Base-by-base conservation (phyloP, 495 filamentous ascomycete genomes). In the Chaetomium fimeti region DNA sequence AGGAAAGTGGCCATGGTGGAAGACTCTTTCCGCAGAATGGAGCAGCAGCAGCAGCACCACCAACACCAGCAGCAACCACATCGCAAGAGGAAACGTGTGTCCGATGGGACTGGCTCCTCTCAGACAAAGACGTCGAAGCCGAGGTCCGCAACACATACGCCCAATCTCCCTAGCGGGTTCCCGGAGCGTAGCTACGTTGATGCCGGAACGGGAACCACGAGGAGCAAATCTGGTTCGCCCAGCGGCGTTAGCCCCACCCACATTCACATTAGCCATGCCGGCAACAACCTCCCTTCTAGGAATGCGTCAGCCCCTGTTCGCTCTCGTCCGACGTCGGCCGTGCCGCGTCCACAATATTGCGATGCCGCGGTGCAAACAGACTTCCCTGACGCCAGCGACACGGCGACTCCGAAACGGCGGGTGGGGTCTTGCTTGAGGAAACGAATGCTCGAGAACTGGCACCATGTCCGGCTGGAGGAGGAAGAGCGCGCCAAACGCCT, bases 1-100 rank as follows among this genome's bases (percentile, higher is more conserved):
- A 85, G 91, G 47, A 97, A 97, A 72, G 85, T 96, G 28, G 88
- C 89, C 22, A 89, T 89, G 74, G 82, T 91, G 18, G 92, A 97
- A 72, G 89, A 91, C 71, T 85, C 84, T 0, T 89, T 90, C 65
- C 79, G 84, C 62, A 81, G 85, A 60, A 81, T 88, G 76, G 87
- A 89, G 57, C 82, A 86, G 66, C 81, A 88, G 66, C 81, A 88
- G 18, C 67, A 70, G 29, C 69, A 36, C 6, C 32, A 36, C 6
- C 29, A 68, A 9, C 32, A 36, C 6, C 29, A 68, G 25, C 68
- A 72, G 9, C 47, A 49, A 25, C 64, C 60, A 11, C 71, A 74
- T 12, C 82, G 84, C 62, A 86, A 87, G 76, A 83, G 83, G 74
- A 88, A 89, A 69, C 78, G 87, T 51, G 74, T 77, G 15, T 87